Evolutionary conservation across 2,329 filamentous ascomycete species (phyloP), one percentile per base, ranked within the genome.

Genomic region (Coniochaeta sp.): DNA sequence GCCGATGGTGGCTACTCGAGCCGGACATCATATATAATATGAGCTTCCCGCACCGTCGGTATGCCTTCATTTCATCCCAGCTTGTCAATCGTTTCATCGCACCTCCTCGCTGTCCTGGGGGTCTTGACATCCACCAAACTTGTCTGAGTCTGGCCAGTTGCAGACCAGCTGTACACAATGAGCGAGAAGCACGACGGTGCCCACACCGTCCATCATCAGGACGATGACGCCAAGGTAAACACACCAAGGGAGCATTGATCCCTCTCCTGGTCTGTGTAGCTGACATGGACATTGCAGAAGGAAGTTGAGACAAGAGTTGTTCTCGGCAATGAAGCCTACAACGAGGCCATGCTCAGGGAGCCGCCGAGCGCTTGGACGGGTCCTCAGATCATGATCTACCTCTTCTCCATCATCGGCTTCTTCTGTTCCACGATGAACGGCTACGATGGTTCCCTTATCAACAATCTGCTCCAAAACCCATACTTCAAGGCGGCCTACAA

Each of bases 281-380:
- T 55, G 32, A 55, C 30, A 4, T n/a, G 30, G 14, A 9, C 47
- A 12, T 30, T 42, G 17, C 44, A 65, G 63, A 61, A 67, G 55
- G 62, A 64, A 26, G 69, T 68, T 38, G 68, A 74, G 60, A 70
- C 76, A 64, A 80, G 77, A 65, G 72, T 80, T 60, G 73, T 84
- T 65, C 73, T 67, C 26, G 82, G 82, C 62, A 79, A 77, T 64
- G 79, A 81, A 64, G 80, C 81, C 57, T 83, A 78, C 70, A 77
- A 80, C 64, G 79, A 84, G 69, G 82, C 83, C 24, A 74, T 80
- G 69, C 67, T 81, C 66, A 79, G 80, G 70, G 82, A 84, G 66
- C 78, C 79, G 9, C 76, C 79, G 26, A 70, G 64, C 38, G 70
- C 76, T 52, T 79, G 73, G 68, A 75, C 74, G 34, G 69, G 62